Conservation (phyloP, 805 yeast genomes). For the Kodamaea nitidulidarum region DNA sequence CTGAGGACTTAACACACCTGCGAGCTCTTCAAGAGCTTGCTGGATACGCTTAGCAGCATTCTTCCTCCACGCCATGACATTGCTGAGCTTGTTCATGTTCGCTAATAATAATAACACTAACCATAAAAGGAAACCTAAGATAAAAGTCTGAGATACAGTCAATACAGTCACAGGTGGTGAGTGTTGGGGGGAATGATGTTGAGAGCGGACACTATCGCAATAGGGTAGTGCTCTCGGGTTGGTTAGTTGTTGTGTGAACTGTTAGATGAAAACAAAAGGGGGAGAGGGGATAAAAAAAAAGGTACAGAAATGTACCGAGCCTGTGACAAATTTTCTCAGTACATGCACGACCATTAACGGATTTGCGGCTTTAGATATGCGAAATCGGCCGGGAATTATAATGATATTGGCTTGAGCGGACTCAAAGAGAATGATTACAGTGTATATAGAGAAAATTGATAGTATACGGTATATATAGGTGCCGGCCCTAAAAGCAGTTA, state of each 20-base stretch:
- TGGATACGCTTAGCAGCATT: slow-evolving; percentile 45
- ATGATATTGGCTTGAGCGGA: no score
- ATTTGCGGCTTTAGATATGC: slow-evolving; percentile 1
- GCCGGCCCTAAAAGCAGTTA: no score
- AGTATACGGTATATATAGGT: no score
- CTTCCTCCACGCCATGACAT: slow-evolving; percentile 40
- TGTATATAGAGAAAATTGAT: no score
- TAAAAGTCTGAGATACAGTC: slow-evolving; percentile 3
- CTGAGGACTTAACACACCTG: slow-evolving; percentile 25
- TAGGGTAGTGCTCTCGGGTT: slow-evolving; percentile 5
- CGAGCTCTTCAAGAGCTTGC: slow-evolving; percentile 45
- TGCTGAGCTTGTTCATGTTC: slow-evolving; percentile 27
- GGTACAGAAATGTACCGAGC: neutral
- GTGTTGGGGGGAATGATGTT: slow-evolving; percentile 1
- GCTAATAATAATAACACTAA: slow-evolving; percentile 2
- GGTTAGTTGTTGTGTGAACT: slow-evolving; percentile 1
- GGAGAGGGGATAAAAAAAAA: slow-evolving; percentile 10
- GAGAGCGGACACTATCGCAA: slow-evolving; percentile 4
- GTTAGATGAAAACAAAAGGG: neutral
- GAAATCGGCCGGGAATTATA: neutral
- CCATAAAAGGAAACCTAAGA: slow-evolving; percentile 9
- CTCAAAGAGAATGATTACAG: no score
- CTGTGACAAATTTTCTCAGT: neutral
- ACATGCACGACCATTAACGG: neutral
- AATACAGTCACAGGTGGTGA: slow-evolving; percentile 7